phyloP scores from a whole-genome alignment of 768 basidiomycete genomes.

The Gyrodon lividus region DNA sequence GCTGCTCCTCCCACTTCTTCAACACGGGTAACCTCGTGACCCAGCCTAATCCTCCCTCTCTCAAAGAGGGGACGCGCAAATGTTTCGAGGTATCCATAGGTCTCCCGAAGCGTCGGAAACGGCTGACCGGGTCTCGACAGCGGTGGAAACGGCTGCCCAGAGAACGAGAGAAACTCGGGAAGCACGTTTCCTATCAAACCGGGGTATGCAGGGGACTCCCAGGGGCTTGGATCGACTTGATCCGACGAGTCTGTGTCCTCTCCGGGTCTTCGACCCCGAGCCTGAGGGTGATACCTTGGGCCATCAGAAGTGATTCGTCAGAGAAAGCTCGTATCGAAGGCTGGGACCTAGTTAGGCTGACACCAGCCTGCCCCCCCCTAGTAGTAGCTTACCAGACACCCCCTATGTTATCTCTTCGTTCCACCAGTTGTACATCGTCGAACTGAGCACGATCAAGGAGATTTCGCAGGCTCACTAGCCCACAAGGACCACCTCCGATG shows the following conservation, averaged over 20 bases:
- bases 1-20: constrained; percentile 32
- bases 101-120: constrained; percentile 30
- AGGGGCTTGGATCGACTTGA: constrained; percentile 17
- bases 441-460: constrained; percentile 41
- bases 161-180: constrained; percentile 38
- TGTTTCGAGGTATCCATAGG: constrained; percentile 24
- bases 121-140: constrained; percentile 24
- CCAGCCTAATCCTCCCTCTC: constrained; percentile 38
- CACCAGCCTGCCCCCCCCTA: too few relatives aligned
- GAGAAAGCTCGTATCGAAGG: neutral
- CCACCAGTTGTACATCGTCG: constrained; percentile 44
- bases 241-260: neutral
- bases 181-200: constrained; percentile 51
- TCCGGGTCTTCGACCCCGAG: neutral
- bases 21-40: constrained; percentile 39
- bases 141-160: constrained; percentile 28
- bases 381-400: constrained; percentile 44
- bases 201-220: constrained; percentile 50
- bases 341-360: neutral
- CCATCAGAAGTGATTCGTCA: neutral
- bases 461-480: constrained; percentile 51
- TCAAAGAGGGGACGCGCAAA: constrained; percentile 27
- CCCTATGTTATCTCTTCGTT: constrained; percentile 46
- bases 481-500: constrained; percentile 48
- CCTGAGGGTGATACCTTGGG: constrained; percentile 14